These are phyloP conservation scores for Yamadazyma kitorensis DNA, from an alignment of 805 yeast genomes.

Conservation along the genomic window DNA sequence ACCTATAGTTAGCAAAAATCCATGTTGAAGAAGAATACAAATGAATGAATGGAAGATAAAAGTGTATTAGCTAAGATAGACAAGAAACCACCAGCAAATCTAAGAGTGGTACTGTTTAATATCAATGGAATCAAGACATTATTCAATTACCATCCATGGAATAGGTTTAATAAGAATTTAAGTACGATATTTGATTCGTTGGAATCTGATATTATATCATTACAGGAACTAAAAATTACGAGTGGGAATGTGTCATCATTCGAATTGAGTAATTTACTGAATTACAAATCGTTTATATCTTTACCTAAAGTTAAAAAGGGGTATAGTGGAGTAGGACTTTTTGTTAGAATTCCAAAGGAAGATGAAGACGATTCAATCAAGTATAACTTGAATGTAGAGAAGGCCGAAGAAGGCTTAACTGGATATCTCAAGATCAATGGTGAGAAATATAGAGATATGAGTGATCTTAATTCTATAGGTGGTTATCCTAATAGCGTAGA, in stretches of 20 bases:
- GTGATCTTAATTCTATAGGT: constrained; percentile 52
- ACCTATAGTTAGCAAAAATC: too few species aligned
- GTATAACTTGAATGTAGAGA: constrained; percentile 49
- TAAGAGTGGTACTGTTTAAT: constrained; percentile 71
- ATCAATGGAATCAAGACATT: constrained; percentile 82
- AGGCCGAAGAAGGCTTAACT: constrained; percentile 90
- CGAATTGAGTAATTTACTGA: constrained; percentile 47
- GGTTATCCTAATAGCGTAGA: constrained; percentile 52
- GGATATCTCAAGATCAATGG: constrained; percentile 45
- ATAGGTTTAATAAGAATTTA: constrained; percentile 37
- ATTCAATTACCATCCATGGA: constrained; percentile 85
- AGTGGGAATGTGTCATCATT: constrained; percentile 18
- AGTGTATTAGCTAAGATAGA: constrained; percentile 1
- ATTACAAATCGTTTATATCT: constrained; percentile 64
- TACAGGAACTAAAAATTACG: constrained; percentile 79
- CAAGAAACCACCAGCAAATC: neutral
- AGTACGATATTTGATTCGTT: constrained; percentile 49
- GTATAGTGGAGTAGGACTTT: constrained; percentile 89
- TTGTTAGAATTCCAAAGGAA: constrained; percentile 52
- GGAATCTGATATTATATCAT: constrained; percentile 72
- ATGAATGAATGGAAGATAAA: neutral
- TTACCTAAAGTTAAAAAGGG: constrained; percentile 72
- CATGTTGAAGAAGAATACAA: neutral
- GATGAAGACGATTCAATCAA: constrained; percentile 37
- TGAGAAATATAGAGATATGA: constrained; percentile 14